Evolutionary conservation across 2,329 filamentous ascomycete genomes (phyloP).

Genomic region (Fusarium sp.): DNA sequence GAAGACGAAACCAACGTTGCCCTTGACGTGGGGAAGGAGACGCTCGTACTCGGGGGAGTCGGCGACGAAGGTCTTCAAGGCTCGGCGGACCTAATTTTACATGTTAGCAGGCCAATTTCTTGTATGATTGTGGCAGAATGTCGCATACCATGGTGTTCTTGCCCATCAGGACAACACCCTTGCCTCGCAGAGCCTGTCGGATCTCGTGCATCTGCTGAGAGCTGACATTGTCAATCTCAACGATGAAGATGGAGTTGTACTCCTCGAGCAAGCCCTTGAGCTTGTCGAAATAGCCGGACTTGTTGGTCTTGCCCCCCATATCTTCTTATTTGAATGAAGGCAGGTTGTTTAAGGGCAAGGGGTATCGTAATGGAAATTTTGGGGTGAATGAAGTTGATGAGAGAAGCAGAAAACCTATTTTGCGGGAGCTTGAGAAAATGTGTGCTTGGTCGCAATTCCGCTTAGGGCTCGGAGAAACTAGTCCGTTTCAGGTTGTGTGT

Average conservation of each 20-base stretch:
- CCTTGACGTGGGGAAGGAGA: conserved; percentile 94
- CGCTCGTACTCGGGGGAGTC: conserved; percentile 98
- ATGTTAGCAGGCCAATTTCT: conserved; percentile 32
- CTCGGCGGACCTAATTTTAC: conserved; percentile 83
- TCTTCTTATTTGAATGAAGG: conserved; percentile 92
- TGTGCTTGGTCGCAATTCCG: conserved; percentile 48
- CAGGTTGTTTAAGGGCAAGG: conserved; percentile 97
- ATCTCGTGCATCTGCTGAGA: conserved; percentile 99
- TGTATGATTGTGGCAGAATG: neutral
- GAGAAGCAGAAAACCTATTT: conserved; percentile 15
- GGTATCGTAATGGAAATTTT: conserved; percentile 48
- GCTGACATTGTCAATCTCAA: conserved; percentile 98
- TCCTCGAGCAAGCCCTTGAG: conserved; percentile 97
- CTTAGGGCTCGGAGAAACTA: conserved; percentile 59
- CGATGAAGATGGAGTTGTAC: conserved; percentile 98
- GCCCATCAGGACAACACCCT: conserved; percentile 98
- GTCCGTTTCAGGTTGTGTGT: conserved; percentile 28
- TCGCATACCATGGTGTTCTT: conserved; percentile 98
- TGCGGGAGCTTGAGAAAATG: conserved; percentile 38
- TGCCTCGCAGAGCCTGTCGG: conserved; percentile 87
- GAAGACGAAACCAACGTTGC: conserved; percentile 99
- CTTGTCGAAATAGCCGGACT: conserved; percentile 99
- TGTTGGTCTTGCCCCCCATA: conserved; percentile 99
- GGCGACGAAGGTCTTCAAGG: conserved; percentile 91
- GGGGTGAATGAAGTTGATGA: conserved; percentile 45